These are phyloP conservation scores for Kwoniella pini DNA, from an alignment of 768 basidiomycete genomes.

Conservation along the genomic window DNA sequence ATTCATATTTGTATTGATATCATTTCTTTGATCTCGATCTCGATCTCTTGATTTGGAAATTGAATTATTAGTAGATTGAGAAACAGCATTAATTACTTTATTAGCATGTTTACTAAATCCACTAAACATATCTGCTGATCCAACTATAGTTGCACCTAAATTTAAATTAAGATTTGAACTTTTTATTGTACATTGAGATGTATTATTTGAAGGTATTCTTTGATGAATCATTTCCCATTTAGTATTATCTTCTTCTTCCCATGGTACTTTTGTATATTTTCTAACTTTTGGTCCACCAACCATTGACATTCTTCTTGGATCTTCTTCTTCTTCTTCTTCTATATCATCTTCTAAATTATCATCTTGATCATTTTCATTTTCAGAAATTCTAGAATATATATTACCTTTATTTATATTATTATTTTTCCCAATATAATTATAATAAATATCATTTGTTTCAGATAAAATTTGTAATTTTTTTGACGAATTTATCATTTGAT, in stretches of 20 bases:
- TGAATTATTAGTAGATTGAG: not conserved
- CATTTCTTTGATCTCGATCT: not conserved
- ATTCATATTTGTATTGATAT: no score
- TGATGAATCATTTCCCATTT: not conserved
- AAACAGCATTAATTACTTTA: constrained; percentile 3
- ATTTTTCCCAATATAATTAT: no score
- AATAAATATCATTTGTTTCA: no score
- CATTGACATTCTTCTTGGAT: constrained; percentile 27
- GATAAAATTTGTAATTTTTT: constrained; percentile 10
- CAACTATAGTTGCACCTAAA: constrained; percentile 5
- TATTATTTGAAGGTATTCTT: not conserved
- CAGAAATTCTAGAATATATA: constrained; percentile 1
- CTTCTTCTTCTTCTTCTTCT: constrained; percentile 18
- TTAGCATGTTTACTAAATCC: constrained; percentile 16
- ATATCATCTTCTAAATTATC: not conserved
- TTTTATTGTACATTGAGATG: not conserved
- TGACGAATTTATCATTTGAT: constrained; percentile 4
- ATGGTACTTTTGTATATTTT: constrained; percentile 23
- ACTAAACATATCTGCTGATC: constrained; percentile 22
- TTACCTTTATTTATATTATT: no score
- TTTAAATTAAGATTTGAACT: not conserved
- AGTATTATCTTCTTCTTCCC: constrained; percentile 16
- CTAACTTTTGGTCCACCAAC: constrained; percentile 25
- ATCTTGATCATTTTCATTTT: not conserved
- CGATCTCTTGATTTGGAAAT: not conserved